Percentiles rank a stretch among this genome's conserved stretches.
Conservation (phyloP, 352 stramenopile genomes). For the Thalassiosira oceanica region DNA sequence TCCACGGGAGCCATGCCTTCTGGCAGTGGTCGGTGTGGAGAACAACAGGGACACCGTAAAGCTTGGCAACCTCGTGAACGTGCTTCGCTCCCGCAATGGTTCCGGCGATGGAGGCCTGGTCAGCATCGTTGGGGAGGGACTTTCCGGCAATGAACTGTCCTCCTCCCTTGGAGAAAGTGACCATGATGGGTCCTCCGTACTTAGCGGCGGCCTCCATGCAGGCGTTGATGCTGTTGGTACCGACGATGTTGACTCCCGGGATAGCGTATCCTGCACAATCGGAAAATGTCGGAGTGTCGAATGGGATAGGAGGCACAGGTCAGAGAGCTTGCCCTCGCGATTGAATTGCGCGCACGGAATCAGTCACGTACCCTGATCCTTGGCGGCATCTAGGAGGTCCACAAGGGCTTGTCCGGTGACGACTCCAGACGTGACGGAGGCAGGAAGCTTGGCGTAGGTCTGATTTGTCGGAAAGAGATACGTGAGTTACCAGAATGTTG, state of each 20-base stretch:
- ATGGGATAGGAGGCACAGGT: no score
- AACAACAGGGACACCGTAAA: conserved; percentile 96
- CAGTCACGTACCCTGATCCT: no score
- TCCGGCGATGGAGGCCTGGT: conserved; percentile 83
- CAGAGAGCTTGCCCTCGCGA: no score
- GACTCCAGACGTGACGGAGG: conserved; percentile 80
- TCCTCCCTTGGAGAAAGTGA: conserved; percentile 97
- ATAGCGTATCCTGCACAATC: conserved; percentile 86
- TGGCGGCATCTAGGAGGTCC: conserved; percentile 78
- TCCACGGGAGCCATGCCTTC: conserved; percentile 96
- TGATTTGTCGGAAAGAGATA: conserved; percentile 9
- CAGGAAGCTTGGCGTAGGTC: conserved; percentile 78
- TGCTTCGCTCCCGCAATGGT: conserved; percentile 91
- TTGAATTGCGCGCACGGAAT: no score
- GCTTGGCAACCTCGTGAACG: conserved; percentile 92
- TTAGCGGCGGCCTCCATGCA: conserved; percentile 94
- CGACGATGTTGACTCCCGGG: conserved; percentile 80
- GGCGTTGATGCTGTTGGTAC: conserved; percentile 90
- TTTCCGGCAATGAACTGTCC: conserved; percentile 96
- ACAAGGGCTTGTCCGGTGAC: conserved; percentile 75
- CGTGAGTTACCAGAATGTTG: no score
- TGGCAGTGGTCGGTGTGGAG: conserved; percentile 98
- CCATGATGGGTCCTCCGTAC: conserved; percentile 94
- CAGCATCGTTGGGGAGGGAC: conserved; percentile 92
- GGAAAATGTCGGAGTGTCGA: no score